Evolutionary conservation across 306 rosid species (phyloP).

Genomic region (Citrullus colocynthis): DNA sequence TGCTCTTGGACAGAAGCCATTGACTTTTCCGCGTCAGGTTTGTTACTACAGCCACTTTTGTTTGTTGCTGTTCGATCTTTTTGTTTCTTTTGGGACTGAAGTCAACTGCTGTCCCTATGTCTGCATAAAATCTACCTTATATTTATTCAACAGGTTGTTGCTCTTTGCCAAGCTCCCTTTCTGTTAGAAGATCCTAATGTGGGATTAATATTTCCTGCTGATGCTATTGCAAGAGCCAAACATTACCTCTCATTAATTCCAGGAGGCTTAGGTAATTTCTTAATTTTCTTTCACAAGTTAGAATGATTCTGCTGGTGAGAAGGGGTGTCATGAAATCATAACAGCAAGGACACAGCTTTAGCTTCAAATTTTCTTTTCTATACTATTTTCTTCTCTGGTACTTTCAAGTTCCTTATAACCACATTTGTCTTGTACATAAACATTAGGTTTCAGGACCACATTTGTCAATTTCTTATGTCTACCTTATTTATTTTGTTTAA

Average conservation of each 20-base stretch:
- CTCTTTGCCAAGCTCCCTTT: constrained; percentile 98
- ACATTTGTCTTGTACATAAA: background rate
- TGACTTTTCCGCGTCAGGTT: constrained; percentile 99
- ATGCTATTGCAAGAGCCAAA: constrained; percentile 92
- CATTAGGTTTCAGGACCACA: background rate
- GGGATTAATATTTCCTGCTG: constrained; percentile 90
- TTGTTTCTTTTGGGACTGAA: background rate
- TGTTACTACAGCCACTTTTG: constrained; percentile 8
- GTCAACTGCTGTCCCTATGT: background rate
- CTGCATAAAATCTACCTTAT: background rate
- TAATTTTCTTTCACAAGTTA: background rate
- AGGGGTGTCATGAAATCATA: background rate
- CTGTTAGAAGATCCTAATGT: constrained; percentile 89
- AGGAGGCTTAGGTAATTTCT: constrained; percentile 83
- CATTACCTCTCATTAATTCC: constrained; percentile 66
- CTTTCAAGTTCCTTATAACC: background rate
- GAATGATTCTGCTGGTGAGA: background rate
- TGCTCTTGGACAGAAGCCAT: constrained; percentile 95
- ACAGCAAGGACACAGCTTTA: background rate
- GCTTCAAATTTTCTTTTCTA: background rate
- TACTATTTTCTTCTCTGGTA: background rate
- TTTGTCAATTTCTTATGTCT: background rate
- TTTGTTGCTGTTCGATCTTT: background rate
- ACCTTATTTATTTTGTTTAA: background rate
- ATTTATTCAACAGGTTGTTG: constrained; percentile 61